These are phyloP conservation scores for Pyrus betulifolia DNA, from an alignment of 306 rosid species.

Conservation along the genomic window DNA sequence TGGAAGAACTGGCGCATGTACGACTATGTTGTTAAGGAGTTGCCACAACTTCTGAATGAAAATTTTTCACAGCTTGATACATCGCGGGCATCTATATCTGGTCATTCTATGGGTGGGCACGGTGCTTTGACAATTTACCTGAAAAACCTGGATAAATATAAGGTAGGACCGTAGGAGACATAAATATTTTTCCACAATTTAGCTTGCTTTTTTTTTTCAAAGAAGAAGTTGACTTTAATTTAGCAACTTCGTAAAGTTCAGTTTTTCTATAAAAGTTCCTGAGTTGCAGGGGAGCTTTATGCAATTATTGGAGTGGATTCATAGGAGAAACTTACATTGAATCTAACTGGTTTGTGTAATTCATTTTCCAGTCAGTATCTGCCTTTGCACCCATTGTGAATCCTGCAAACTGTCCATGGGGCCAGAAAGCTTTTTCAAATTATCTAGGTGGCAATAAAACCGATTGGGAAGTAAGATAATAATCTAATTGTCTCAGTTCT, in stretches of 20 bases:
- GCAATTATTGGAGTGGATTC: background rate
- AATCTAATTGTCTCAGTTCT: background rate
- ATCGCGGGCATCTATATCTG: constrained; percentile 72
- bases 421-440: constrained; percentile 86
- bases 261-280: background rate
- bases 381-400: constrained; percentile 80
- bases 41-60: constrained; percentile 67
- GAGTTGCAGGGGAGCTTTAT: background rate
- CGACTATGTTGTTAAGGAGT: constrained; percentile 84
- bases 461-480: constrained; percentile 73
- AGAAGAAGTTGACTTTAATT: background rate
- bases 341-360: background rate
- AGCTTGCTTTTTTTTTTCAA: too few relatives aligned
- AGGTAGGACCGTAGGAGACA: constrained; percentile 34
- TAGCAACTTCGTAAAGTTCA: background rate
- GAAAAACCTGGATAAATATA: constrained; percentile 74
- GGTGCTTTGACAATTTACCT: constrained; percentile 88
- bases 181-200: background rate
- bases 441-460: constrained; percentile 71
- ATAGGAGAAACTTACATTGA: background rate
- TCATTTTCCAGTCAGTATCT: constrained; percentile 65
- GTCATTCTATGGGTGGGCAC: constrained; percentile 99
- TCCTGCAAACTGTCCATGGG: constrained; percentile 86
- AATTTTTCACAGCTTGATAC: constrained; percentile 76
- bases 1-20: constrained; percentile 99